Evolutionary conservation across 352 stramenopile species (phyloP).

Genomic region (Phytophthora hybrid): DNA sequence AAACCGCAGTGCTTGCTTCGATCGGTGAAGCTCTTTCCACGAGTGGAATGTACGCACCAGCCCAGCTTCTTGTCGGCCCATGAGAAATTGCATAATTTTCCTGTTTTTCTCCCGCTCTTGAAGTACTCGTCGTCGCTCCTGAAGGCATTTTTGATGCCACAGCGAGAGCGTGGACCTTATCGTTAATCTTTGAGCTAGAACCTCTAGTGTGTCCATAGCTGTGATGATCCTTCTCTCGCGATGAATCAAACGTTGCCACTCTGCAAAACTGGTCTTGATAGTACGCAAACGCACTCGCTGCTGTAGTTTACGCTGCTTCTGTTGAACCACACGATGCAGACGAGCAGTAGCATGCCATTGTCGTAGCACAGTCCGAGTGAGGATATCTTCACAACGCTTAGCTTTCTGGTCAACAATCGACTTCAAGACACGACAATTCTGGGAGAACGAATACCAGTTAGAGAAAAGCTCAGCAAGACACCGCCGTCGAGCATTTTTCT

Average conservation of each 20-base stretch:
- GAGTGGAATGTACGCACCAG: constrained; percentile 40
- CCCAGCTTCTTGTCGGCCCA: constrained; percentile 36
- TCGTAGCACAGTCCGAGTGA: constrained; percentile 17
- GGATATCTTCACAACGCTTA: constrained; percentile 6
- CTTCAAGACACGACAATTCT: constrained; percentile 16
- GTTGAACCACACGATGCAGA: constrained; percentile 16
- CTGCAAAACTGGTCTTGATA: constrained; percentile 4
- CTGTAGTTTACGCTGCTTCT: constrained; percentile 29
- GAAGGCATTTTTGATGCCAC: constrained; percentile 23
- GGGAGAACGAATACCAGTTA: constrained; percentile 21
- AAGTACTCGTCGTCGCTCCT: constrained; percentile 12
- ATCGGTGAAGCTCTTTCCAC: constrained; percentile 35
- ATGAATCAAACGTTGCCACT: constrained; percentile 28
- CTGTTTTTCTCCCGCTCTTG: constrained; percentile 40
- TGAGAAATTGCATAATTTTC: constrained; percentile 48
- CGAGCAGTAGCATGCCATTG: constrained; percentile 16
- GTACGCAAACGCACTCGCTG: constrained; percentile 8
- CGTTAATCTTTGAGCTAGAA: constrained; percentile 1
- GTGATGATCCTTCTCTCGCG: constrained; percentile 1
- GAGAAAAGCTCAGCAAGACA: constrained; percentile 27
- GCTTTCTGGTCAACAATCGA: constrained; percentile 14
- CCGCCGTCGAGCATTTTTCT: constrained; percentile 24
- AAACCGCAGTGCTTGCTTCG: constrained; percentile 7
- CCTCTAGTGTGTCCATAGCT: constrained; percentile 8
- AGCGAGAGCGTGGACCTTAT: constrained; percentile 9